Base-by-base conservation (phyloP, 768 basidiomycete genomes). In the Suillus americanus region DNA sequence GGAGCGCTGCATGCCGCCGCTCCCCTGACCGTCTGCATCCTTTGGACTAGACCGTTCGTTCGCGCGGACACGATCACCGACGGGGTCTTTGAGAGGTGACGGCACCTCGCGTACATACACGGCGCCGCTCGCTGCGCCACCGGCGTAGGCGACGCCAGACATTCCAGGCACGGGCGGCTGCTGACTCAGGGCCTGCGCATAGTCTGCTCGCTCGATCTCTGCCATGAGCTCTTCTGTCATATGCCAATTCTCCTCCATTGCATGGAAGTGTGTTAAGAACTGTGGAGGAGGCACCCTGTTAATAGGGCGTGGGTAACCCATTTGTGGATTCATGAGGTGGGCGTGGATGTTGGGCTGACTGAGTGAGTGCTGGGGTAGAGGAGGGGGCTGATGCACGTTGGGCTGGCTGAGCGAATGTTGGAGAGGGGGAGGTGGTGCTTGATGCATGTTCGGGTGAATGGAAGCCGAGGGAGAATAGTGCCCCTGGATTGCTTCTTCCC, bases 121-220 rank as follows among this genome's bases (percentile, higher is more conserved):
- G 25, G 77, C 69, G 67, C 72, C 78, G 48, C 78, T 80, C 63
- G 78, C 77, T 43, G 81, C 81, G 67, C 81, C 81, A 62, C 81
- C 81, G 51, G 81, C 81, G 69, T 82, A 82, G 6, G 81, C 81
- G 5, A 83, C 68, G 78, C 83, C 78, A 62, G 79, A 75, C 62
- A 77, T 77, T 67, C 76, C 68, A 70, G 73, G 70, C 69, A 76
- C 70, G 54, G 79, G 68, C 61, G 77, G 71, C n/a, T 76, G 77
- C 67, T 83, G 81, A 45, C 78, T 79, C 71, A 85, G 83, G 12
- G 82, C 74, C 71, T 87, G 87, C 62, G 87, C 85, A 66, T 85
- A 75, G 74, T 90, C 87, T n/a, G 86, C 87, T 50, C 85, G 83
- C 71, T 91, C 90, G 66, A 90, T 88, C 66, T 90, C 88, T 38